These are phyloP conservation scores for Piper betle DNA, from an alignment of 164 flowering plant species.

Conservation along the genomic window DNA sequence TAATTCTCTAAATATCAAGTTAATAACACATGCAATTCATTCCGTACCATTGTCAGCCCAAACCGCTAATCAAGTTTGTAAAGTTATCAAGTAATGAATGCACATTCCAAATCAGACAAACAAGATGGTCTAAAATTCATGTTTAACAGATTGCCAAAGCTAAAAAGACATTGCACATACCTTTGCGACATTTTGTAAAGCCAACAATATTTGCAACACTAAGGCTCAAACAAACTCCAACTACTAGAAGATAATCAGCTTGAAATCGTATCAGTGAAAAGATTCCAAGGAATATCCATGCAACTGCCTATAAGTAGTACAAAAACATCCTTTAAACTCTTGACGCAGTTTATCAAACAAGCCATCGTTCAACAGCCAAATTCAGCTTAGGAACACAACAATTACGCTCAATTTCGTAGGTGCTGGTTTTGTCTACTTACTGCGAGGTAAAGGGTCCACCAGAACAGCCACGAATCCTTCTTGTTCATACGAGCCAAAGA, in stretches of 20 bases:
- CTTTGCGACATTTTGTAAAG: too few relatives aligned
- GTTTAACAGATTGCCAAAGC: too few relatives aligned
- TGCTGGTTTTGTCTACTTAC: slow-evolving; percentile 27
- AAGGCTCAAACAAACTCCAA: too few relatives aligned
- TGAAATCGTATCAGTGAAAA: too few relatives aligned
- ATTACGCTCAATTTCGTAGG: background rate
- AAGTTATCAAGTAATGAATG: slow-evolving; percentile 80
- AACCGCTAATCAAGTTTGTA: slow-evolving; percentile 91
- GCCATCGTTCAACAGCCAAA: background rate
- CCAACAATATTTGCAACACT: too few relatives aligned
- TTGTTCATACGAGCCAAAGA: slow-evolving; percentile 92
- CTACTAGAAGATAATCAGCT: too few relatives aligned
- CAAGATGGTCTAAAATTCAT: slow-evolving; percentile 92
- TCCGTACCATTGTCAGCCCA: too few relatives aligned
- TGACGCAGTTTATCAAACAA: background rate
- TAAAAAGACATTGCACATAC: too few relatives aligned
- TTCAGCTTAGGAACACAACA: background rate
- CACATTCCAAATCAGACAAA: slow-evolving; percentile 82
- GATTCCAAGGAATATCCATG: slow-evolving; percentile 74
- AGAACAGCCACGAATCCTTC: slow-evolving; percentile 97
- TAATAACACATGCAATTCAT: too few relatives aligned
- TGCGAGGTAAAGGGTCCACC: slow-evolving; percentile 93
- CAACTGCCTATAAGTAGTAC: slow-evolving; percentile 49
- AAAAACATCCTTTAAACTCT: background rate
- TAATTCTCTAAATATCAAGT: too few relatives aligned